Evolutionary conservation across 164 flowering plant genomes (phyloP), one percentile per base, ranked within the genome.

Genomic region (Macadamia integrifolia): DNA sequence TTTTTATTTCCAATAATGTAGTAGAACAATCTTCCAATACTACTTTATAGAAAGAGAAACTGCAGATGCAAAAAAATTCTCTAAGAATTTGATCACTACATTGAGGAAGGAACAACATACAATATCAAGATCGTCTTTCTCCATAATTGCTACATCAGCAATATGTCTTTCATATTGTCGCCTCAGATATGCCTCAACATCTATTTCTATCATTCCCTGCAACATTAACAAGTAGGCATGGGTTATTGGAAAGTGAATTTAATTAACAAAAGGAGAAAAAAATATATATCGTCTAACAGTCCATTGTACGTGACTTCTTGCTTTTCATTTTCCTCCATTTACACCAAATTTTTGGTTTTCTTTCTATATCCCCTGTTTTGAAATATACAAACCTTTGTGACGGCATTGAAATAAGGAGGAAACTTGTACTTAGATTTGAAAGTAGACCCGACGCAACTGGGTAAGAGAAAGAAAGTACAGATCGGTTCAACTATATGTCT

Each of bases 91-190:
- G 23, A 23, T 23, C 23, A 23, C 23, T 23, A 23, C 23, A 23
- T 23, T 23, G 23, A 23, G 23, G 56, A 6, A 28, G 13, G 60
- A 35, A 42, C 6, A 18, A 64, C 30, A 71, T 62, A 93, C 98
- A 56, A 94, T 85, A 78, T 83, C 78, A 65, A 94, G 91, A 72
- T 94, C 97, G 72, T 94, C 99, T 72, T 94, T 94, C 52, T 86
- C 89, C 61, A 92, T 59, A 67, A 90, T 86, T 67, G 87, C 87
- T 64, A 90, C 78, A 53, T 86, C 83, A 44, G 85, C 87, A 75
- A 90, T 82, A 63, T 89, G 86, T 58, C 80, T 84, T 78, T 94
- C 91, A 71, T 92, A 92, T 1, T 88, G 88, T 64, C 98, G 74
- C 58, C 88, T 86, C 72, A 94, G 75, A 71, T 86, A 92, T 17